Evolutionary conservation across 306 rosid genomes (phyloP).

Genomic region (Amphicarpaea edgeworthii): DNA sequence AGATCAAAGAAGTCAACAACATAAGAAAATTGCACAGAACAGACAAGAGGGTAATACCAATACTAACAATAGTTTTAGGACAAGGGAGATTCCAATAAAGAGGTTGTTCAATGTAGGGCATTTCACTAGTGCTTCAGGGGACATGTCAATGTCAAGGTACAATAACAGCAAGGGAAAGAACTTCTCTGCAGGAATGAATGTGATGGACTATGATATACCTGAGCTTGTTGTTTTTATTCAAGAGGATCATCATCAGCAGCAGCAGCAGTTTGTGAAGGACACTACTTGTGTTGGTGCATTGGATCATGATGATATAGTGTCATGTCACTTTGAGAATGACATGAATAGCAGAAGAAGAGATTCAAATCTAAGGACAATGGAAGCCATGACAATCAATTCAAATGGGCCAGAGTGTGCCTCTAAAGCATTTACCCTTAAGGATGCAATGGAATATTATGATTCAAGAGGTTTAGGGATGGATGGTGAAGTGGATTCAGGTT

Average conservation of each 20-base stretch:
- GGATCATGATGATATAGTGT: constrained; percentile 37
- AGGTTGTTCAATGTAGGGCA: constrained; percentile 11
- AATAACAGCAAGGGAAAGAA: constrained; percentile 44
- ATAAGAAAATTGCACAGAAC: constrained; percentile 11
- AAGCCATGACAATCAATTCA: constrained; percentile 36
- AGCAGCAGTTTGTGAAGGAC: constrained; percentile 67
- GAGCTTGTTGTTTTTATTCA: constrained; percentile 82
- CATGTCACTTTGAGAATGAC: constrained; percentile 42
- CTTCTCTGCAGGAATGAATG: constrained; percentile 33
- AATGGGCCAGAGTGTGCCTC: constrained; percentile 36
- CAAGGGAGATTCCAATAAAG: constrained; percentile 49
- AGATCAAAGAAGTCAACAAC: constrained; percentile 35
- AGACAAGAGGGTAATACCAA: constrained; percentile 6
- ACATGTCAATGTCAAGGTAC: constrained; percentile 31
- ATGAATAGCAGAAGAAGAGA: constrained; percentile 42
- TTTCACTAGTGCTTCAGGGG: not conserved
- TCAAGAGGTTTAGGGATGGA: constrained; percentile 40
- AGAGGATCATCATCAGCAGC: constrained; percentile 66
- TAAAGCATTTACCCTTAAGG: constrained; percentile 38
- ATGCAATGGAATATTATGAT: constrained; percentile 39
- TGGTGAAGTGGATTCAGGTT: constrained; percentile 41
- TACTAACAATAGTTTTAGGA: constrained; percentile 22
- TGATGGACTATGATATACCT: constrained; percentile 61
- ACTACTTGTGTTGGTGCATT: constrained; percentile 55
- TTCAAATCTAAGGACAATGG: constrained; percentile 44